A percentile compares a stretch with the other conserved stretches of the same genome.
Evolutionary conservation across 1,284 basidiomycete species (phyloP).

Genomic region (Rhodotorula sp.): DNA sequence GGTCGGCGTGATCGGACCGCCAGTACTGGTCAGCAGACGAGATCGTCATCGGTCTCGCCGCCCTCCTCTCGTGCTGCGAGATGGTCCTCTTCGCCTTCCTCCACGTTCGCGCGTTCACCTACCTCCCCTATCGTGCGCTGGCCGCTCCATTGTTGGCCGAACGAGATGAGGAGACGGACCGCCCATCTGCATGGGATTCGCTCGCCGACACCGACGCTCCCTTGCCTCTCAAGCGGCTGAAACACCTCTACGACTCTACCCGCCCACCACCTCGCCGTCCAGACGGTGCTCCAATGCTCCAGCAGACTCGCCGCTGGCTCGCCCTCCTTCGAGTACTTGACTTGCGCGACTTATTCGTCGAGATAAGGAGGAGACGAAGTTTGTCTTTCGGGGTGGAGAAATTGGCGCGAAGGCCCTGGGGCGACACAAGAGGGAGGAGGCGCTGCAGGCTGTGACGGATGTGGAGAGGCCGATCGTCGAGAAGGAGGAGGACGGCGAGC

Average conservation of each 20-base stretch:
- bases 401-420: slow-evolving; percentile 7
- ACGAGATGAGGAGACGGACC: background rate
- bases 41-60: slow-evolving; percentile 69
- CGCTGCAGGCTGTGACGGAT: slow-evolving; percentile 10
- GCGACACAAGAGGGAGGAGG: slow-evolving; percentile 3
- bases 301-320: slow-evolving; percentile 16
- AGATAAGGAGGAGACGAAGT: slow-evolving; percentile 22
- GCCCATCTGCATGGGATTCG: slow-evolving; percentile 11
- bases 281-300: slow-evolving; percentile 25
- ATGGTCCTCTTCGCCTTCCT: slow-evolving; percentile 62
- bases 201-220: slow-evolving; percentile 1
- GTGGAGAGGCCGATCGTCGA: background rate
- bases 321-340: slow-evolving; percentile 14
- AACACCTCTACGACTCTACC: background rate
- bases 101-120: slow-evolving; percentile 72
- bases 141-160: no score
- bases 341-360: slow-evolving; percentile 10
- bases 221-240: slow-evolving; percentile 9
- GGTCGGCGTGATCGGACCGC: slow-evolving; percentile 60
- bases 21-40: slow-evolving; percentile 64
- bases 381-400: slow-evolving; percentile 10
- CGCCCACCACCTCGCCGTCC: background rate
- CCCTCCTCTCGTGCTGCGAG: slow-evolving; percentile 61
- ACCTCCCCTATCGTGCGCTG: slow-evolving; percentile 58
- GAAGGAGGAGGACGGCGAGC: background rate